Percentiles rank a stretch among this genome's conserved stretches.
These are phyloP conservation scores for Notholithocarpus densiflorus DNA, from an alignment of 306 rosid genomes.

Conservation along the genomic window DNA sequence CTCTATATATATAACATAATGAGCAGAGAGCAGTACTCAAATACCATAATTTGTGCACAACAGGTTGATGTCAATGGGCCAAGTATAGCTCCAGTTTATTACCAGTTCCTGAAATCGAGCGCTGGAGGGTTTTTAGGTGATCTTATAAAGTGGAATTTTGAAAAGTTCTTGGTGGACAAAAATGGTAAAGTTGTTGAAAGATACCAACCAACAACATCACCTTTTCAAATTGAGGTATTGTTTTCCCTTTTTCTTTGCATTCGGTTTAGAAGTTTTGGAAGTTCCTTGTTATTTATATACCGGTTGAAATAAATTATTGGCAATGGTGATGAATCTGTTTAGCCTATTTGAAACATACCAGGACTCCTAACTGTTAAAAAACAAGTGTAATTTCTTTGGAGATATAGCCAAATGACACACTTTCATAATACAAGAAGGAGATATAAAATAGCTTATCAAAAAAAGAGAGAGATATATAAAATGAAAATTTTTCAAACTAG, in stretches of 20 bases:
- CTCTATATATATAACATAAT: conserved; percentile 8
- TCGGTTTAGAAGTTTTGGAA: background rate
- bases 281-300: background rate
- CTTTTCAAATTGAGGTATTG: conserved; percentile 92
- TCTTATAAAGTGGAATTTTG: conserved; percentile 87
- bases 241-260: background rate
- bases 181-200: conserved; percentile 93
- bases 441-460: background rate
- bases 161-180: conserved; percentile 93
- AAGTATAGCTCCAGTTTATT: conserved; percentile 77
- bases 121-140: conserved; percentile 90
- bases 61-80: conserved; percentile 99
- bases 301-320: background rate
- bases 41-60: conserved; percentile 22
- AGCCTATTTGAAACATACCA: background rate
- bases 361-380: background rate
- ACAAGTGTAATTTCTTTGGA: background rate
- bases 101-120: conserved; percentile 83
- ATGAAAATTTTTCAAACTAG: background rate
- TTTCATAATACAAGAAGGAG: background rate
- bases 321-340: background rate
- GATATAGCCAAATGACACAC: background rate
- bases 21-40: conserved; percentile 4
- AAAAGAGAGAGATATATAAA: background rate
- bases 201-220: conserved; percentile 84